Percentiles rank a stretch among this genome's conserved stretches.
phyloP scores from a whole-genome alignment of 2,329 filamentous ascomycete species.

The Polytolypa hystricis region DNA sequence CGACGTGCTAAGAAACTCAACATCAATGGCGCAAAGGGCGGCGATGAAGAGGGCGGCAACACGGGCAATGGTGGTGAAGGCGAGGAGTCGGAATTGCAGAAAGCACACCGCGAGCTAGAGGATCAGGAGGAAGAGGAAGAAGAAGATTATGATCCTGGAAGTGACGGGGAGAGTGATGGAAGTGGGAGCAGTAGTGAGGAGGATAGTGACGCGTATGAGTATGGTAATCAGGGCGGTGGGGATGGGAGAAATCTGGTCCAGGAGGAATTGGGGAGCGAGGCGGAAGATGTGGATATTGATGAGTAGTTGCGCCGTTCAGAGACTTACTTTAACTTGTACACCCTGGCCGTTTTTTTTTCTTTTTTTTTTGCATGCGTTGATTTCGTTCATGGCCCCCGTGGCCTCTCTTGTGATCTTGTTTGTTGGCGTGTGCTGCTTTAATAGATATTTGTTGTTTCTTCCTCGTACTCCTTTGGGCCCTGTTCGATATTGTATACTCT shows the following conservation, averaged over 20 bases:
- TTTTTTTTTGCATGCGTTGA: slow-evolving; percentile 14
- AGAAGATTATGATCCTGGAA: slow-evolving; percentile 42
- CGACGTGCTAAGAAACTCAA: slow-evolving; percentile 51
- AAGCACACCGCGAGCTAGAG: slow-evolving; percentile 45
- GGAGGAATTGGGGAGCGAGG: slow-evolving; percentile 35
- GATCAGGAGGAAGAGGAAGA: slow-evolving; percentile 39
- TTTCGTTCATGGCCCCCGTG: too few species aligned
- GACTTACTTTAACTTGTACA: background rate
- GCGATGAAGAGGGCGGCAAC: slow-evolving; percentile 12
- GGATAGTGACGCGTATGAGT: slow-evolving; percentile 28
- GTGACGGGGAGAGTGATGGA: slow-evolving; percentile 37
- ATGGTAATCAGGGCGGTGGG: slow-evolving; percentile 18
- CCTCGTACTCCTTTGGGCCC: too few species aligned
- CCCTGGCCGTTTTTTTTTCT: slow-evolving; percentile 15
- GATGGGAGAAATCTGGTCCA: slow-evolving; percentile 27
- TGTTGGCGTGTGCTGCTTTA: too few species aligned
- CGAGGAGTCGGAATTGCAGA: slow-evolving; percentile 44
- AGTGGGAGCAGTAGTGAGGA: slow-evolving; percentile 35
- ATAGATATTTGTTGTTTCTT: too few species aligned
- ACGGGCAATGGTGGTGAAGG: slow-evolving; percentile 14
- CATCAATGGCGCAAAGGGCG: slow-evolving; percentile 30
- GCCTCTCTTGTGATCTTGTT: too few species aligned
- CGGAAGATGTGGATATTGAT: slow-evolving; percentile 29
- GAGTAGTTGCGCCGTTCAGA: slow-evolving; percentile 13
- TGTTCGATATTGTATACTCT: too few species aligned